phyloP scores from a whole-genome alignment of 164 flowering plant species.

The Annona cherimola region DNA sequence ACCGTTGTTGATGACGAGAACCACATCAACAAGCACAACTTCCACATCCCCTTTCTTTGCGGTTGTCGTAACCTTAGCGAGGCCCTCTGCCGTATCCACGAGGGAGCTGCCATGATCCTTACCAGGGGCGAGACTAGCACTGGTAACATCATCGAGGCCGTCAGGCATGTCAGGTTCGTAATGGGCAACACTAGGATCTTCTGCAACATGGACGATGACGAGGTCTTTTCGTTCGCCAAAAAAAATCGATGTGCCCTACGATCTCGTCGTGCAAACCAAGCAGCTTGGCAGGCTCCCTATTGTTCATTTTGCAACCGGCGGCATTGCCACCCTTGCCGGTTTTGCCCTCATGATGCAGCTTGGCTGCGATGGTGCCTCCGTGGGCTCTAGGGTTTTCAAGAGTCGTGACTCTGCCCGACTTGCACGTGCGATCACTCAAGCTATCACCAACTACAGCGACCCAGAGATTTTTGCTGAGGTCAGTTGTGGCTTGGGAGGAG shows the following conservation, averaged over 20 bases:
- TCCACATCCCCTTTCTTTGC: slow-evolving; percentile 54
- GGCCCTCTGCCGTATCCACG: slow-evolving; percentile 67
- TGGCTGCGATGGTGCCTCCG: slow-evolving; percentile 71
- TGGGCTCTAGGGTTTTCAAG: slow-evolving; percentile 45
- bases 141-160: slow-evolving; percentile 44
- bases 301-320: slow-evolving; percentile 68
- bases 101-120: slow-evolving; percentile 72
- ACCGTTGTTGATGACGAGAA: slow-evolving; percentile 53
- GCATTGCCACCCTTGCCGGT: slow-evolving; percentile 67
- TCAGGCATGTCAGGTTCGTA: slow-evolving; percentile 53
- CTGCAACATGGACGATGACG: slow-evolving; percentile 61
- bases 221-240: no score
- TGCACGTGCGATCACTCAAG: slow-evolving; percentile 50
- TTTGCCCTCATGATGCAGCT: slow-evolving; percentile 78
- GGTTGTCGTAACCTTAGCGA: slow-evolving; percentile 62
- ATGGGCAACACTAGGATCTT: slow-evolving; percentile 50
- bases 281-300: slow-evolving; percentile 69
- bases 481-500: slow-evolving; percentile 39
- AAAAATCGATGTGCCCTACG: slow-evolving; percentile 58
- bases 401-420: slow-evolving; percentile 40
- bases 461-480: slow-evolving; percentile 44
- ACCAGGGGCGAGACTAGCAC: slow-evolving; percentile 35
- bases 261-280: slow-evolving; percentile 58
- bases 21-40: slow-evolving; percentile 70
- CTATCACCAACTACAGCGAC: slow-evolving; percentile 63